These are phyloP conservation scores for Suhomyces yuchorum DNA, from an alignment of 1,139 yeast species.

Conservation along the genomic window DNA sequence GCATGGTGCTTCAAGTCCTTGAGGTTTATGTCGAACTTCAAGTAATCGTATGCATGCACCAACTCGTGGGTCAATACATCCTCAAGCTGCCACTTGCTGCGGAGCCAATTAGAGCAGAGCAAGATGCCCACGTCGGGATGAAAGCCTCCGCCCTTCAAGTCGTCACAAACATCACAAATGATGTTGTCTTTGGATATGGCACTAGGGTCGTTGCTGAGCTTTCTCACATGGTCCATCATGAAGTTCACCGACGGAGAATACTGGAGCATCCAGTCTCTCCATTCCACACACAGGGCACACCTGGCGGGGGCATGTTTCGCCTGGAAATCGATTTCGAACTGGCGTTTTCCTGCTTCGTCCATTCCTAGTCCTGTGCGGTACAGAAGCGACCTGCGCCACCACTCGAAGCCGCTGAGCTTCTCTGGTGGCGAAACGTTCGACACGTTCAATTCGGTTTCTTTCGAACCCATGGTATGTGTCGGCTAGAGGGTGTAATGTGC, in stretches of 20 bases:
- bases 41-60: constrained; percentile 90
- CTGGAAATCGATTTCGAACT: constrained; percentile 59
- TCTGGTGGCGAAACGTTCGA: constrained; percentile 15
- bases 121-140: constrained; percentile 87
- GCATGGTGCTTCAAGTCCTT: constrained; percentile 88
- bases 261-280: constrained; percentile 74
- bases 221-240: constrained; percentile 81
- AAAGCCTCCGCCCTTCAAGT: constrained; percentile 88
- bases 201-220: constrained; percentile 35
- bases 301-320: constrained; percentile 47
- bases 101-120: constrained; percentile 82
- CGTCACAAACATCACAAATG: constrained; percentile 83
- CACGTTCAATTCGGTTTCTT: constrained; percentile 3
- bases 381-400: constrained; percentile 78
- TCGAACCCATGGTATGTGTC: not conserved
- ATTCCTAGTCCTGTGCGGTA: constrained; percentile 76
- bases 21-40: constrained; percentile 86
- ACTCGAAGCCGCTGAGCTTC: constrained; percentile 56
- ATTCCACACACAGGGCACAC: constrained; percentile 69
- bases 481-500: not conserved
- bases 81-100: constrained; percentile 80
- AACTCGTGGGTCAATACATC: constrained; percentile 92
- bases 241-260: constrained; percentile 87
- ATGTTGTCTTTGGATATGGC: constrained; percentile 45
- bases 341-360: constrained; percentile 52